A percentile compares a stretch with the other conserved stretches of the same genome.
These are phyloP conservation scores for Hemileia vastatrix DNA, from an alignment of 1,284 basidiomycete genomes.

Conservation along the genomic window DNA sequence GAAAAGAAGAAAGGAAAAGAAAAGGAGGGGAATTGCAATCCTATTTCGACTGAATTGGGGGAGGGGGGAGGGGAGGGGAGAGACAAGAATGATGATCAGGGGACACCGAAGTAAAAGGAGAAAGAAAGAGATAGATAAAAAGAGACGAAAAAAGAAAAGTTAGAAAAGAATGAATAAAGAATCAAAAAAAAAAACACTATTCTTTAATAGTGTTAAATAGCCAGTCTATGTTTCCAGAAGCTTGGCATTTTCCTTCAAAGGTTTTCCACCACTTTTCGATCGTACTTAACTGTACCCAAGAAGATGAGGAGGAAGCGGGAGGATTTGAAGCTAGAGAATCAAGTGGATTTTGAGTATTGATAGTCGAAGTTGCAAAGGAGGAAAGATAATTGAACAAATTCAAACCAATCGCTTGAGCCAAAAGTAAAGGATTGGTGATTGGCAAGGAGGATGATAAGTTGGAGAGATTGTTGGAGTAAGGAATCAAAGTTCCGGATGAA, in stretches of 20 bases:
- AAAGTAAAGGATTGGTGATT: conserved; percentile 44
- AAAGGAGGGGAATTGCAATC: too few relatives aligned
- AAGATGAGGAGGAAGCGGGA: too few relatives aligned
- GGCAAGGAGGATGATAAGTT: conserved; percentile 7
- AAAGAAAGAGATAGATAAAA: neutral
- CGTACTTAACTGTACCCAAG: conserved; percentile 5
- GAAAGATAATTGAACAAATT: conserved; percentile 75
- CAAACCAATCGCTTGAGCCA: conserved; percentile 60
- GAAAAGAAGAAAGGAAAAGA: too few relatives aligned
- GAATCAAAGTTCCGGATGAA: neutral
- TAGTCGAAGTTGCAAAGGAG: conserved; percentile 54
- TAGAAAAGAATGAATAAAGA: neutral
- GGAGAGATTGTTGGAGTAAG: too few relatives aligned
- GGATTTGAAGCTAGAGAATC: too few relatives aligned
- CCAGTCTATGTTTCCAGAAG: conserved; percentile 1
- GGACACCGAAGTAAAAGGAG: neutral
- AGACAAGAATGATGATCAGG: neutral
- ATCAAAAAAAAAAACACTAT: neutral
- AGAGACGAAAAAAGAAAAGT: neutral
- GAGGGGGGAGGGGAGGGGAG: too few relatives aligned
- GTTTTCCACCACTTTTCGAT: conserved; percentile 21
- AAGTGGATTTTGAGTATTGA: neutral
- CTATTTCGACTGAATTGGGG: too few relatives aligned
- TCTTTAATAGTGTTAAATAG: neutral
- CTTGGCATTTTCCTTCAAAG: conserved; percentile 6